Evolutionary conservation across 345 rosid genomes (phyloP).

Genomic region (Erucastrum elatum): DNA sequence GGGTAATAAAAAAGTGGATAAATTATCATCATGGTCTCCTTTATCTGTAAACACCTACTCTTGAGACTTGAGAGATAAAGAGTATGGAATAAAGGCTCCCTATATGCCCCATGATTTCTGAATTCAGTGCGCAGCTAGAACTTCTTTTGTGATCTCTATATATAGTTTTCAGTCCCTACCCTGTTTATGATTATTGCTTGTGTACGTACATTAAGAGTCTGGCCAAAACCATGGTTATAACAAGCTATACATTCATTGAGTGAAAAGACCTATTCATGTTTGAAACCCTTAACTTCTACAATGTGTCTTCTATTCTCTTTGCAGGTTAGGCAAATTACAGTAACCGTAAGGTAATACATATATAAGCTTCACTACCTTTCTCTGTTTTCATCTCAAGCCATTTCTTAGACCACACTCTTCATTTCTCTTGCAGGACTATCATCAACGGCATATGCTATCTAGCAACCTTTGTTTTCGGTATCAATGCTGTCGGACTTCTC

Average conservation of each 20-base stretch:
- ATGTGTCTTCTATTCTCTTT: slow-evolving; percentile 31
- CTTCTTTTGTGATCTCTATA: not conserved
- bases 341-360: slow-evolving; percentile 67
- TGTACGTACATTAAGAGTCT: not conserved
- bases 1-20: not conserved
- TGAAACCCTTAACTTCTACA: not conserved
- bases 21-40: slow-evolving; percentile 4
- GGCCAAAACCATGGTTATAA: not conserved
- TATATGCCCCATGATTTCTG: not conserved
- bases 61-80: not conserved
- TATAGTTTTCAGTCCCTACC: too few species aligned
- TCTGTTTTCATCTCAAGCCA: slow-evolving; percentile 15
- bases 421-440: slow-evolving; percentile 59
- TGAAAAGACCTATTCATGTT: not conserved
- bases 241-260: not conserved
- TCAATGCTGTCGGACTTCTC: slow-evolving; percentile 75
- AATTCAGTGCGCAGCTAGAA: not conserved
- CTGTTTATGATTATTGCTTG: slow-evolving; percentile 1
- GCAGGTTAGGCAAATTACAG: slow-evolving; percentile 87
- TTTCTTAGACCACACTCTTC: slow-evolving; percentile 1
- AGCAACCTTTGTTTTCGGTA: slow-evolving; percentile 86
- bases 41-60: not conserved
- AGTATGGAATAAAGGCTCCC: not conserved
- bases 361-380: not conserved
- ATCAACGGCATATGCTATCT: slow-evolving; percentile 89